Base-by-base conservation (phyloP, 1,284 basidiomycete genomes). In the Ganoderma leucocontextum region DNA sequence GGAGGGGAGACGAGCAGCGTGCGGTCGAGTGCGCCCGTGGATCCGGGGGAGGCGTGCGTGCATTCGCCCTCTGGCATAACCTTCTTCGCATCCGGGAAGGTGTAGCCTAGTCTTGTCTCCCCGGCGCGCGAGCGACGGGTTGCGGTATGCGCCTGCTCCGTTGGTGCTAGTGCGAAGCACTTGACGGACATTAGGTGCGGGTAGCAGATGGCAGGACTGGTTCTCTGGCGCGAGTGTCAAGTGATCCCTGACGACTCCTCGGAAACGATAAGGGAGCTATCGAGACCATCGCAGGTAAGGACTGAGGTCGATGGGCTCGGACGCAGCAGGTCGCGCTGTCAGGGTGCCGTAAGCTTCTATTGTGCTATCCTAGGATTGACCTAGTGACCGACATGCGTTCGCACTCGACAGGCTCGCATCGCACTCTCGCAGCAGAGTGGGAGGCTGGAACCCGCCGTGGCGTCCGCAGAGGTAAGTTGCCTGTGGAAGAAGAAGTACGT, bases 251-350 rank as follows among this genome's bases (percentile, higher is more conserved):
- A 55, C 29, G 52, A 33, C 25, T 17, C 12, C 25, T 33, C 52
- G 52, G 25, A 35, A 35, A 55, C 33, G 52, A 55, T 55, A 55
- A 22, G 55, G 55, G 35, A 36, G 55, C 47, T 49, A 49, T 49
- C 35, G 9, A 38, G 55, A 4, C 19, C 35, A 58, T 58, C 17
- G 55, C 4, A 22, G 47, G 47, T 19, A 38, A 12, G 55, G 33
- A 12, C 17, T 35, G 55, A 38, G 19, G 35, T 58, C 55, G 17
- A 58, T 22, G 55, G 47, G 22, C 22, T 22, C 22, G 47, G 15
- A 58, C 35, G 55, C 55, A 58, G 55, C 35, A 38, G 44, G 55
- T 13, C 19, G 35, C 17, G 55, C 35, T 58, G 55, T 58, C 55
- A 58, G 17, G 55, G n/a, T 38, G 35, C 35, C 55, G 35, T 38